phyloP scores from a whole-genome alignment of 345 rosid genomes.

The Raphanus sativus region DNA sequence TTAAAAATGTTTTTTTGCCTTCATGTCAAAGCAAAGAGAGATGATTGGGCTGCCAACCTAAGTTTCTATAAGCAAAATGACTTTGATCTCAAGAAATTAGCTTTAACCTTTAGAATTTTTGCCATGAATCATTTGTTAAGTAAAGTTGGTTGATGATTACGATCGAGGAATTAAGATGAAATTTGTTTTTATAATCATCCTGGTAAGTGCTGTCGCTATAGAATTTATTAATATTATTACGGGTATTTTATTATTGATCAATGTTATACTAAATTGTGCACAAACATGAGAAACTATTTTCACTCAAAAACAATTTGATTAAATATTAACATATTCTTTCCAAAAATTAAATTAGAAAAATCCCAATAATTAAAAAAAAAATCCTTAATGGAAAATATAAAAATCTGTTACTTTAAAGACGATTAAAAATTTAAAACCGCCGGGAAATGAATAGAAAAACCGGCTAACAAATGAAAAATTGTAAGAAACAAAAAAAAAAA shows the following conservation, averaged over 20 bases:
- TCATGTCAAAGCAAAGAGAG: conserved; percentile 26
- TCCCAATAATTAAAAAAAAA: no score
- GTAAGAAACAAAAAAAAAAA: not conserved
- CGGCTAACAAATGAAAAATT: not conserved
- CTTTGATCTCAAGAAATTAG: conserved; percentile 18
- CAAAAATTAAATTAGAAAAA: no score
- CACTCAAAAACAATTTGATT: no score
- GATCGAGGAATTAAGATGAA: not conserved
- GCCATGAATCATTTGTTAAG: not conserved
- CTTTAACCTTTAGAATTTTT: conserved; percentile 9
- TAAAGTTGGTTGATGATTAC: conserved; percentile 26
- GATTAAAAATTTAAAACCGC: not conserved
- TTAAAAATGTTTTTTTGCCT: not conserved
- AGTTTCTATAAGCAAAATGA: not conserved
- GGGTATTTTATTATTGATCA: no score
- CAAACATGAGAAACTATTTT: no score
- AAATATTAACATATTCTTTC: no score
- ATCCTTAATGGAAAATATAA: no score
- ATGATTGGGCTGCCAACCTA: conserved; percentile 7
- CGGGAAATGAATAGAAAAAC: conserved; percentile 10
- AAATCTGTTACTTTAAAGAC: no score
- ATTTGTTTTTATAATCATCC: no score
- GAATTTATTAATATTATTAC: not conserved
- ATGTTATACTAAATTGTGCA: no score
- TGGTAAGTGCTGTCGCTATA: not conserved